Base-by-base conservation (phyloP, 108 stramenopile species). In the Skeletonema menzelii region DNA sequence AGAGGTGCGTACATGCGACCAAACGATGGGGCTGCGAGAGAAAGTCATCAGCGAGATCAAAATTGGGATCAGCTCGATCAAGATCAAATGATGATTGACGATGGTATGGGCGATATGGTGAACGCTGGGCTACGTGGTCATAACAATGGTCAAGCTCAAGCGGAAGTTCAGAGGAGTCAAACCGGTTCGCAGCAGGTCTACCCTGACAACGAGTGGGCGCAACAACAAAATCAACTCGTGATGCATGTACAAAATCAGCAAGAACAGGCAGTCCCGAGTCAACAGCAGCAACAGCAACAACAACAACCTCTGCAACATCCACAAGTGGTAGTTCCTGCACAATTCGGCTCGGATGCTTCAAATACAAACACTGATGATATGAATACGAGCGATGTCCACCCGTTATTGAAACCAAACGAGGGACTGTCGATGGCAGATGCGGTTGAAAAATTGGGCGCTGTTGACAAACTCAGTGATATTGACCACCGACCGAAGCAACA, bases 391-490 rank as follows among this genome's bases (percentile, higher is more conserved):
- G 22, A 70, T 59, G 34, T 22, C 4, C 49, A 70, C 22, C 69
- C 35, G 2, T n/a, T 59, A 24, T 27, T 59, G 19, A 31, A 59
- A 60, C 69, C 37, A 27, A 27, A 70, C 20, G 15, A 58, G 20
- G 57, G 69, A 28, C 32, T 59, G 8, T 70, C 69, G 3, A 70
- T 70, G 69, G 57, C 69, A 17, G 32, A 60, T 19, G 57, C 69
- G 15, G 56, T 70, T 34, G 58, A 59, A 8, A 59, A 70, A 40
- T 44, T 20, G 5, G 27, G 27, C 13, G 37, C 34, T 19, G 63
- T 56, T 11, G 76, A 77, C 34, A 77, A 65, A 49, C 69, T 77
- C 14, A 46, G 20, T 19, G 69, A 70, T 35, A 77, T 77, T 49
- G 76, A 77, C 17, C 76, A 69, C 12, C 37, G 69, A 35, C 69